Percentiles rank a stretch among this genome's conserved stretches.
Conservation (phyloP, 2,329 filamentous ascomycete species). For the Aspergillus viridinutans region DNA sequence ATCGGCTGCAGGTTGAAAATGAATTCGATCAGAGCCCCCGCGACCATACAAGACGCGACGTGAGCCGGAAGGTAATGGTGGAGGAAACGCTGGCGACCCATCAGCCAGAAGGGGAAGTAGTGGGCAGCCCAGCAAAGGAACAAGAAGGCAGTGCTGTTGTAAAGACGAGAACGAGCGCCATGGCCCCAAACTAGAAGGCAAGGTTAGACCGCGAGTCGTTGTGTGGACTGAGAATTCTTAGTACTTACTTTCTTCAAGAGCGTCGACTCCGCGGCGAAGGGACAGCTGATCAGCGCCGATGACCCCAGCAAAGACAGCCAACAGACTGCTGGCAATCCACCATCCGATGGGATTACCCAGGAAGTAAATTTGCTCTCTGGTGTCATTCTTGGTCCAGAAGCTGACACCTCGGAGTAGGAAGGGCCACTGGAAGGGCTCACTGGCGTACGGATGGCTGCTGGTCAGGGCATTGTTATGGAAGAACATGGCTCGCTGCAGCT, state of each 20-base stretch:
- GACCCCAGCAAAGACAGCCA: slow-evolving; percentile 91
- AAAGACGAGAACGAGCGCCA: slow-evolving; percentile 88
- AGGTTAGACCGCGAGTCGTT: not conserved
- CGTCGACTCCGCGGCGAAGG: slow-evolving; percentile 85
- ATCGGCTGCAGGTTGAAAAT: slow-evolving; percentile 85
- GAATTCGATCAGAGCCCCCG: slow-evolving; percentile 89
- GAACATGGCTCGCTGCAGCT: slow-evolving; percentile 97
- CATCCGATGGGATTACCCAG: slow-evolving; percentile 93
- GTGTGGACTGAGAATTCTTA: not conserved
- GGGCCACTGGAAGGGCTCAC: slow-evolving; percentile 93
- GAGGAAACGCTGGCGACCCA: slow-evolving; percentile 96
- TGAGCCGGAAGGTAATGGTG: slow-evolving; percentile 97
- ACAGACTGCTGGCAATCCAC: slow-evolving; percentile 89
- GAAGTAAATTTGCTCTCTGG: slow-evolving; percentile 96
- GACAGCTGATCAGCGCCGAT: slow-evolving; percentile 90
- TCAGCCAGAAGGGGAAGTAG: slow-evolving; percentile 95
- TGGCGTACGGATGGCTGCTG: slow-evolving; percentile 93
- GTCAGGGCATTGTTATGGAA: slow-evolving; percentile 98
- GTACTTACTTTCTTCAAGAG: slow-evolving; percentile 82
- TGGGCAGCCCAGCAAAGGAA: slow-evolving; percentile 97
- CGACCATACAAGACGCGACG: slow-evolving; percentile 82
- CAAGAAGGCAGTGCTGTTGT: slow-evolving; percentile 98
- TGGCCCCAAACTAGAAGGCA: slow-evolving; percentile 37
- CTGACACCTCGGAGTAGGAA: slow-evolving; percentile 95
- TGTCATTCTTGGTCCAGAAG: slow-evolving; percentile 98